phyloP scores from a whole-genome alignment of 2,329 filamentous ascomycete genomes.

The Beauveria varroae region DNA sequence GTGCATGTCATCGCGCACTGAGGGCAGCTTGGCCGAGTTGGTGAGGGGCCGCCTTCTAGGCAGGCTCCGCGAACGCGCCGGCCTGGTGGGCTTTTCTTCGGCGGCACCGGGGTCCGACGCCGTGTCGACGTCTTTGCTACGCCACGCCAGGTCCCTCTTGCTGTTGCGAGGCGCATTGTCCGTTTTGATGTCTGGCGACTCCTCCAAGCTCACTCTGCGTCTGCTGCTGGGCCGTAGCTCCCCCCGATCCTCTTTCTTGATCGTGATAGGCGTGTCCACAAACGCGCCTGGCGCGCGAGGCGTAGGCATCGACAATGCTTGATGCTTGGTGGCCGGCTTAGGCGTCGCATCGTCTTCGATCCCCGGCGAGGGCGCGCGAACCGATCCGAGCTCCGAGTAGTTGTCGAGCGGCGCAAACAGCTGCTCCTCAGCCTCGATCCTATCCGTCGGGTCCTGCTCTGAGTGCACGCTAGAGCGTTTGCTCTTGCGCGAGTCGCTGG shows the following conservation, averaged over 20 bases:
- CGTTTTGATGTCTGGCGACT: constrained; percentile 13
- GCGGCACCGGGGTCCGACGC: constrained; percentile 17
- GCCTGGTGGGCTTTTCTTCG: background rate
- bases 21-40: constrained; percentile 47
- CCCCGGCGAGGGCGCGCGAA: constrained; percentile 39
- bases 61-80: constrained; percentile 29
- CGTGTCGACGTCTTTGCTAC: constrained; percentile 22
- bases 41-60: constrained; percentile 38
- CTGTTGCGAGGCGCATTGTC: constrained; percentile 19
- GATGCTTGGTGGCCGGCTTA: constrained; percentile 30
- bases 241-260: constrained; percentile 26
- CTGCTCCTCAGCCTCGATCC: constrained; percentile 48
- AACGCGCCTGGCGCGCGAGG: constrained; percentile 49
- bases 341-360: constrained; percentile 35
- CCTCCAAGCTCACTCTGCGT: background rate
- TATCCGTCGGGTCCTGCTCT: constrained; percentile 47
- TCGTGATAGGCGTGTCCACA: constrained; percentile 47
- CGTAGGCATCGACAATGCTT: constrained; percentile 43
- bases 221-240: background rate
- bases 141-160: constrained; percentile 19
- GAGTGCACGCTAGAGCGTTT: constrained; percentile 44
- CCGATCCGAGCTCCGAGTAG: constrained; percentile 48
- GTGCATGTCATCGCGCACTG: constrained; percentile 47
- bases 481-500: constrained; percentile 39
- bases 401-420: constrained; percentile 49